Evolutionary conservation across 1,284 basidiomycete species (phyloP).

Genomic region (Trametes versicolor): DNA sequence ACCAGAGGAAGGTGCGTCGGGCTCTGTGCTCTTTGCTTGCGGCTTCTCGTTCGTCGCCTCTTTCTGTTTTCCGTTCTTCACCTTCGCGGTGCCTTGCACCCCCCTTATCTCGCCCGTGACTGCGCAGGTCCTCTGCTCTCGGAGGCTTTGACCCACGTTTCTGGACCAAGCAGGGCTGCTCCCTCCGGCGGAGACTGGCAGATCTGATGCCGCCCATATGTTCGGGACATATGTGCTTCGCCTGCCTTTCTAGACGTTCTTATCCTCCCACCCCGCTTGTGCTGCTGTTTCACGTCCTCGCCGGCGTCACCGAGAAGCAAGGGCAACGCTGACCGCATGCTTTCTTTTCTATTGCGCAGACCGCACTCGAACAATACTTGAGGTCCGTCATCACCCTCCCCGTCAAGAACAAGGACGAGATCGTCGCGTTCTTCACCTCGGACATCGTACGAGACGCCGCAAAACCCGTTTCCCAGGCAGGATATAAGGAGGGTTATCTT

Average conservation of each 20-base stretch:
- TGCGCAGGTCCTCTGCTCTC: slow-evolving; percentile 8
- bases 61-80: slow-evolving; percentile 3
- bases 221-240: slow-evolving; percentile 20
- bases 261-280: slow-evolving; percentile 10
- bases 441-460: slow-evolving; percentile 83
- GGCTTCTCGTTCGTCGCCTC: background rate
- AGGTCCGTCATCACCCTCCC: slow-evolving; percentile 87
- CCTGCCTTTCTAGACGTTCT: slow-evolving; percentile 2
- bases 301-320: slow-evolving; percentile 8
- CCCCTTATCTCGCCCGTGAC: slow-evolving; percentile 1
- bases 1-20: slow-evolving; percentile 85
- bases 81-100: slow-evolving; percentile 19
- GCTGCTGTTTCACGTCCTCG: slow-evolving; percentile 13
- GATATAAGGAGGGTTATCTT: slow-evolving; percentile 95
- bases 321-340: background rate
- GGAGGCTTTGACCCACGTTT: slow-evolving; percentile 19
- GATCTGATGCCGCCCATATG: slow-evolving; percentile 20
- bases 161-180: slow-evolving; percentile 6
- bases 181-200: slow-evolving; percentile 8
- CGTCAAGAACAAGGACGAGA: slow-evolving; percentile 89
- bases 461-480: slow-evolving; percentile 79
- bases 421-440: slow-evolving; percentile 92
- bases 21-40: slow-evolving; percentile 7
- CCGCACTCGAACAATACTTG: slow-evolving; percentile 87
- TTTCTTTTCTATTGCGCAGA: slow-evolving; percentile 51